Base-by-base conservation (phyloP, 306 rosid genomes). In the Cicer bijugum region DNA sequence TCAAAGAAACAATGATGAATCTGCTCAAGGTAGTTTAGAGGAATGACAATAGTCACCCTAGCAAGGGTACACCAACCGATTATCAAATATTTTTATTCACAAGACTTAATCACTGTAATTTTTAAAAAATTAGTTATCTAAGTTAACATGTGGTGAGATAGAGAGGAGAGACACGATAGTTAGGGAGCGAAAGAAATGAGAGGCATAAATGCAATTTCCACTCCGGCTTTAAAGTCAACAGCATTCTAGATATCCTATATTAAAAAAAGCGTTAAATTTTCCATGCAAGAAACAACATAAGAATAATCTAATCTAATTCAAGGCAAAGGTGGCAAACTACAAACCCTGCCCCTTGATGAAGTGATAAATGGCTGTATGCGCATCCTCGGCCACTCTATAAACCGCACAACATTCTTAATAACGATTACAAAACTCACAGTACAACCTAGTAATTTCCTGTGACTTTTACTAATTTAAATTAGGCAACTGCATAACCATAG, bases 401-500 rank as follows among this genome's bases (percentile, higher is more conserved):
- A 52, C 8, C 44, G 12, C 8, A 23, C 42, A 58, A 38, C 28
- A 62, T 71, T 55, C 19, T 38, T 5, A 64, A 12, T 5, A 64
- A 12, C 40, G 39, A 42, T 50, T 12, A 4, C 51, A 8, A 8
- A 15, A 12, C 15, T 47, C 44, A 14, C 2, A 4, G 38, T 12
- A 62, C 2, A 28, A 33, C 5, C 35, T 63, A 51, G 23, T 51
- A 15, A 17, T 19, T 19, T 9, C 14, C 16, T 16, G 23, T 3
- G 59, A 16, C 37, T 12, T 55, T 1, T 4, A 44, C 37, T 55
- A 40, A 28, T 39, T 62, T 52, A 9, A 43, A 20, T 39, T 51
- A 14, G 50, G 40, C 50, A 55, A 55, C 17, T 45, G 57, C 75
- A 66, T 56, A 42, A 57, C 9, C 60, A 65, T 56, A 46, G 53